Evolutionary conservation across 352 stramenopile species (phyloP).

Genomic region (Hyphochytrium catenoides): DNA sequence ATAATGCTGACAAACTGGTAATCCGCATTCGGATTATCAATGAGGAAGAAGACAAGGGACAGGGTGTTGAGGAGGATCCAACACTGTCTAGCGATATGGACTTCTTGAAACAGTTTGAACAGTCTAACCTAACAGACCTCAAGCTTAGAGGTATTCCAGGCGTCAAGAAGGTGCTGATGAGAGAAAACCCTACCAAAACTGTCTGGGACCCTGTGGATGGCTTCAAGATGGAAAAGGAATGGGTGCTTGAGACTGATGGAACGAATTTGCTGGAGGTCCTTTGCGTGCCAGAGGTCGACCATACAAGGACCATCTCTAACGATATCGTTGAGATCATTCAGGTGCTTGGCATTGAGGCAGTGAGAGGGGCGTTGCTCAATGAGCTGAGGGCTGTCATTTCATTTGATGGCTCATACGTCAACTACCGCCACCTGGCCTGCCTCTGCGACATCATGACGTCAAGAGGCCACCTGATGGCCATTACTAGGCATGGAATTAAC

Average conservation of each 20-base stretch:
- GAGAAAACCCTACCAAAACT: slow-evolving; percentile 76
- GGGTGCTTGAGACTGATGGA: slow-evolving; percentile 96
- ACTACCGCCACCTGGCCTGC: slow-evolving; percentile 96
- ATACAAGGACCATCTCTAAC: slow-evolving; percentile 90
- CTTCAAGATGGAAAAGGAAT: slow-evolving; percentile 86
- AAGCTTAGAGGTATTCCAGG: slow-evolving; percentile 87
- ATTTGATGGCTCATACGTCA: slow-evolving; percentile 98
- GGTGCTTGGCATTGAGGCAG: slow-evolving; percentile 74
- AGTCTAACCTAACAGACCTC: slow-evolving; percentile 89
- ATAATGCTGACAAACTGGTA: slow-evolving; percentile 92
- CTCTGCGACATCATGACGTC: slow-evolving; percentile 98
- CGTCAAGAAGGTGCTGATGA: slow-evolving; percentile 97
- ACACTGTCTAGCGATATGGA: slow-evolving; percentile 52
- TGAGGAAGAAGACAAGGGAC: slow-evolving; percentile 65
- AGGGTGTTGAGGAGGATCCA: slow-evolving; percentile 66
- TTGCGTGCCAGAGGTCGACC: slow-evolving; percentile 87
- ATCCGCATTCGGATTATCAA: slow-evolving; percentile 92
- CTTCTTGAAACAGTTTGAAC: slow-evolving; percentile 91
- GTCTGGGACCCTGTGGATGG: slow-evolving; percentile 82
- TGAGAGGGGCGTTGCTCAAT: slow-evolving; percentile 65
- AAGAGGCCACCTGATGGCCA: slow-evolving; percentile 84
- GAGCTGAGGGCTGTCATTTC: slow-evolving; percentile 95
- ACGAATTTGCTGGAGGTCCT: slow-evolving; percentile 95
- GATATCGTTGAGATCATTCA: slow-evolving; percentile 98
- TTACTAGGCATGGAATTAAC: slow-evolving; percentile 98